Evolutionary conservation across 805 yeast genomes (phyloP), one percentile per base, ranked within the genome.

Genomic region (Candida maltosa): DNA sequence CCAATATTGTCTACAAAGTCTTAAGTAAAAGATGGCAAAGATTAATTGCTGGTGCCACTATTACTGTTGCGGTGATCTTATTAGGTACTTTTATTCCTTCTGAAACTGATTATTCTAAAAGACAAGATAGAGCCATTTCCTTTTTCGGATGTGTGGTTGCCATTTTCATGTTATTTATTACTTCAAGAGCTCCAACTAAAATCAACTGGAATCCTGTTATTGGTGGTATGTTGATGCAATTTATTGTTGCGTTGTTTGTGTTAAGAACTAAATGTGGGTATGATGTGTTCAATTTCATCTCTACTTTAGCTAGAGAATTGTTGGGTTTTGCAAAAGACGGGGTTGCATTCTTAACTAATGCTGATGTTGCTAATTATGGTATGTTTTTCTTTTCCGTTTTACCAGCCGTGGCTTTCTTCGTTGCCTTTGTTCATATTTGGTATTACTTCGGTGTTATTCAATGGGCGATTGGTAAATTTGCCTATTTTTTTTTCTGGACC

Each of bases 351-450:
- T 56, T 78, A 47, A 70, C 80, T 24, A 54, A 56, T 40, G 38
- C 48, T 2, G 63, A 59, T 4, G 64, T 70, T 19, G 51, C 79
- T 15, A 42, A 58, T 15, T 40, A 56, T 14, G 61, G 70, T 6
- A 67, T 62, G 65, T 78, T 78, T 55, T 68, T 76, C 56, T 71
- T 78, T 51, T 56, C 78, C 4, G 81, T 78, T 19, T 60, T 78
- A 39, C 82, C 83, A n/a, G 72, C 81, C 3, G 78, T 78, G 34
- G 62, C 76, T 12, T 78, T 78, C 67, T 78, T 78, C 60, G 78
- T 78, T 34, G 79, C 83, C 11, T 70, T 76, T 40, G 71, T 78
- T 29, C 82, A 77, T 48, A 69, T 78, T 34, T 72, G 75, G 69
- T 75, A 69, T 58, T 76, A 78, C 58, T 72, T 63, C 53, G 83